Evolutionary conservation across 768 basidiomycete species (phyloP).

Genomic region (Pleurotus cornucopiae): DNA sequence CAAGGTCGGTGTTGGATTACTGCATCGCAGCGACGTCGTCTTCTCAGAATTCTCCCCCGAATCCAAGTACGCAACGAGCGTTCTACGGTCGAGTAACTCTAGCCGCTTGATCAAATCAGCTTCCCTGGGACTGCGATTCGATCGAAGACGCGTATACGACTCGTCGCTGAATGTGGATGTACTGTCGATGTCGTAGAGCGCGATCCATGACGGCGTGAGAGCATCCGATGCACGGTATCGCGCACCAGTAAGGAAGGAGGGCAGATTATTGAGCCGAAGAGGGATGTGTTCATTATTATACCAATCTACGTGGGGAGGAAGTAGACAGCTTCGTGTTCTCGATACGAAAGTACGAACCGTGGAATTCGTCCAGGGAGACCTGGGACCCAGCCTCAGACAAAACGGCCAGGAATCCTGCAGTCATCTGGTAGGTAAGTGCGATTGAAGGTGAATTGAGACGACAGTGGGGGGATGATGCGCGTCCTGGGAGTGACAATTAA

Average conservation of each 20-base stretch:
- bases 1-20: conserved; percentile 24
- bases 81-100: conserved; percentile 40
- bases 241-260: conserved; percentile 44
- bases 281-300: conserved; percentile 56
- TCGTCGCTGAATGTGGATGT: conserved; percentile 35
- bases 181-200: conserved; percentile 45
- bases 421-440: neutral
- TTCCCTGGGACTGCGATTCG: conserved; percentile 40
- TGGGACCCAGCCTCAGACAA: conserved; percentile 38
- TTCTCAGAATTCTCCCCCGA: conserved; percentile 24
- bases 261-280: conserved; percentile 39
- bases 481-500: neutral
- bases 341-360: conserved; percentile 23
- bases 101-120: conserved; percentile 34
- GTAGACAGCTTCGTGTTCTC: no score
- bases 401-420: conserved; percentile 43
- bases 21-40: conserved; percentile 26
- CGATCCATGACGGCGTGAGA: conserved; percentile 38
- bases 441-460: neutral
- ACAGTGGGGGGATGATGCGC: neutral
- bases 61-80: conserved; percentile 29
- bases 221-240: conserved; percentile 36
- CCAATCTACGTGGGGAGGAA: conserved; percentile 32
- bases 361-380: conserved; percentile 43
- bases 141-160: conserved; percentile 39